Conservation (phyloP, 306 rosid genomes). For the Cucumis melo region DNA sequence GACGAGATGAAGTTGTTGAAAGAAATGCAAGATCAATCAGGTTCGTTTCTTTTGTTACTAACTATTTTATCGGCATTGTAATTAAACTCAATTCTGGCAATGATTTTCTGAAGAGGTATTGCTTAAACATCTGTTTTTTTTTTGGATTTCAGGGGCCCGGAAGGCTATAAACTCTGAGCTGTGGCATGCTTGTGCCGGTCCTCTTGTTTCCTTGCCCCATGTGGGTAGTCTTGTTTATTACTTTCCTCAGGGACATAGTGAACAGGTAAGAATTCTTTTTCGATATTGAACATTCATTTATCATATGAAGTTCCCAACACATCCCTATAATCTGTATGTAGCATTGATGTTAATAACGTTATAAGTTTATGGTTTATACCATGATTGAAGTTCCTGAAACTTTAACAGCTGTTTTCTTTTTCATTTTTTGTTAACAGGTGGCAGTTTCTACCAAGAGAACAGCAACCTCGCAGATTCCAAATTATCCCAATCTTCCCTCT, state of each 20-base stretch:
- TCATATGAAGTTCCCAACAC: background rate
- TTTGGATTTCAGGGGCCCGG: slow-evolving; percentile 40
- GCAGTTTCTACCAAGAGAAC: slow-evolving; percentile 84
- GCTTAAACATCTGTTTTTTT: background rate
- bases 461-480: slow-evolving; percentile 93
- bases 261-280: slow-evolving; percentile 44
- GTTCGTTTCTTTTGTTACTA: slow-evolving; percentile 17
- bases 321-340: background rate
- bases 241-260: slow-evolving; percentile 98
- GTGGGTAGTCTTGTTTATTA: slow-evolving; percentile 75
- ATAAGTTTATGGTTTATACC: background rate
- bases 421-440: slow-evolving; percentile 28
- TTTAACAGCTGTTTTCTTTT: background rate
- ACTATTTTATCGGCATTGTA: background rate
- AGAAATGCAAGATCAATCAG: slow-evolving; percentile 84
- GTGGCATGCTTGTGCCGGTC: slow-evolving; percentile 99
- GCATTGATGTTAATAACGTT: background rate
- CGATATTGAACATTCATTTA: background rate
- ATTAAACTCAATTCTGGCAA: background rate
- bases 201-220: slow-evolving; percentile 82
- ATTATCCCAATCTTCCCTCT: slow-evolving; percentile 76
- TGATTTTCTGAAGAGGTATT: background rate
- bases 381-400: background rate
- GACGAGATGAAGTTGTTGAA: slow-evolving; percentile 81
- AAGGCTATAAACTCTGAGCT: slow-evolving; percentile 76